Evolutionary conservation across 1,139 yeast species (phyloP), one percentile per base, ranked within the genome.

Genomic region (Candida smagusa): DNA sequence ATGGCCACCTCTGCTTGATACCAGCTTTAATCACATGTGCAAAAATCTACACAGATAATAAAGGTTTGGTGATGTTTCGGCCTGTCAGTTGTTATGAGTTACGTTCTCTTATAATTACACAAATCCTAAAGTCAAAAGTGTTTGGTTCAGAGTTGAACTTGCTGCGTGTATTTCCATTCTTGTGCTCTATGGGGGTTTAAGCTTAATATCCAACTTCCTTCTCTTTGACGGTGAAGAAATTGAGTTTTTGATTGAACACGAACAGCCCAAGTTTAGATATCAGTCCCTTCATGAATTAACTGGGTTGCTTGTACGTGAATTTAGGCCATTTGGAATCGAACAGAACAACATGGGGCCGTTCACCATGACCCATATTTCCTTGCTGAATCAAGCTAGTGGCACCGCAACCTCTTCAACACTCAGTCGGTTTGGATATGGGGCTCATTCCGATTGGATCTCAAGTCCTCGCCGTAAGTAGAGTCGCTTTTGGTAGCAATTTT

Each of bases 11-110:
- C n/a, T n/a, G n/a, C n/a, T n/a, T n/a, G n/a, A n/a, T n/a, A n/a
- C n/a, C 87, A 43, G 78, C 89, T 33, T 65, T 89, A 42, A 68
- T 89, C 26, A 84, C 95, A 1, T 87, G 96, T 61, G 95, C 96
- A 2, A 81, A 83, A 48, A 75, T 88, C 21, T 85, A 79, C 52
- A 94, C 96, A 0, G 66, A 78, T 27, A 72, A 71, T 34, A 84
- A 86, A 43, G 85, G 95, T 2, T 63, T 90, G 43, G 85, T 96
- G 29, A 88, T 92, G 33, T 84, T 95, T 33, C 73, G 86, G 28
- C 97, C 97, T 0, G 90, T 92, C 3, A 79, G 95, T 0, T 83
- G 85, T 45, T 89, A 84, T 59, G 97, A 97, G 1, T 56, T 88
- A 22, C 83, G 95, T 7, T 79, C 95, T 3, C 64, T 85, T 38